A percentile compares a stretch with the other conserved stretches of the same genome.
Evolutionary conservation across 495 filamentous ascomycete genomes (phyloP).

Genomic region (Xylaria acuta): DNA sequence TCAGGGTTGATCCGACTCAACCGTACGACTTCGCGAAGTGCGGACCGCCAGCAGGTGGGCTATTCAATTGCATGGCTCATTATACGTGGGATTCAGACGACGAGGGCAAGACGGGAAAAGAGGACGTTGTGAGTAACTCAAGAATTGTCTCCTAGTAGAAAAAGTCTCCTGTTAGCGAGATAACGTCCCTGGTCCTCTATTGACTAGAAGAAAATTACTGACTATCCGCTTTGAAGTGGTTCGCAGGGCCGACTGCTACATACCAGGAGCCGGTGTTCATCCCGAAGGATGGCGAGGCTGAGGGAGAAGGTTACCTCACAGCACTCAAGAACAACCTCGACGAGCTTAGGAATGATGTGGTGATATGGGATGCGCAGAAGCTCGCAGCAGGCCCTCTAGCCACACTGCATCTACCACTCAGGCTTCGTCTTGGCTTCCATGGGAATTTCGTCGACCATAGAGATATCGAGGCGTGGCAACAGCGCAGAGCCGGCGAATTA

Average conservation of each 20-base stretch:
- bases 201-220: background rate
- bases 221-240: constrained; percentile 47
- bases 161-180: background rate
- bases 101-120: constrained; percentile 31
- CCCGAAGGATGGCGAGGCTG: constrained; percentile 49
- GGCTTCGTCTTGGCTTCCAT: constrained; percentile 52
- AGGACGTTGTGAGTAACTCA: constrained; percentile 10
- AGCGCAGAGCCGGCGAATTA: constrained; percentile 46
- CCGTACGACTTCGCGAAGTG: constrained; percentile 59
- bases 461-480: constrained; percentile 53
- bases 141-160: background rate
- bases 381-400: constrained; percentile 53
- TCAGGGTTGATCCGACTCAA: constrained; percentile 50
- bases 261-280: constrained; percentile 67
- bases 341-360: constrained; percentile 55
- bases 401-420: constrained; percentile 52
- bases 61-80: constrained; percentile 56
- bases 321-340: constrained; percentile 62
- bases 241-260: constrained; percentile 55
- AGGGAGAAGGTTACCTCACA: constrained; percentile 64
- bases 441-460: constrained; percentile 56
- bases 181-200: background rate
- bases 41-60: constrained; percentile 54
- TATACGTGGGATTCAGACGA: constrained; percentile 45
- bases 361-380: constrained; percentile 56